Evolutionary conservation across 2,329 filamentous ascomycete species (phyloP).

Genomic region (Xylariaceae sp.): DNA sequence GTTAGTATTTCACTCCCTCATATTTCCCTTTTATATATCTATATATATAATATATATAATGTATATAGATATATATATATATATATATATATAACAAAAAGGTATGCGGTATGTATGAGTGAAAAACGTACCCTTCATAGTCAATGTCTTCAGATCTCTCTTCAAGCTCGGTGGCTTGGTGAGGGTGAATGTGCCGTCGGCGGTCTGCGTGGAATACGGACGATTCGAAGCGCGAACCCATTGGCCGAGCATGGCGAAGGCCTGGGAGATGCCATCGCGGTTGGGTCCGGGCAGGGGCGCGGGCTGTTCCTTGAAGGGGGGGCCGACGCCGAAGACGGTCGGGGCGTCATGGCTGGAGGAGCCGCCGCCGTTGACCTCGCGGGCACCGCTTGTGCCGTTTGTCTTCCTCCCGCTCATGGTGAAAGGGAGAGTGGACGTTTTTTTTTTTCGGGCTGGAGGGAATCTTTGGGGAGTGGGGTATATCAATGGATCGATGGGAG

Average conservation of each 20-base stretch:
- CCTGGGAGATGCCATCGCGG: conserved; percentile 31
- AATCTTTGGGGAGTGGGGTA: too few relatives aligned
- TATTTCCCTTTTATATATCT: not conserved
- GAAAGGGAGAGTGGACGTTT: too few relatives aligned
- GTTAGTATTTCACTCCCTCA: conserved; percentile 11
- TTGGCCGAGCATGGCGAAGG: conserved; percentile 33
- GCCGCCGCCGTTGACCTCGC: conserved; percentile 14
- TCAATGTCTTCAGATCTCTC: conserved; percentile 53
- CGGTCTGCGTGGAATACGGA: conserved; percentile 58
- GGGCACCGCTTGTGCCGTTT: conserved; percentile 11
- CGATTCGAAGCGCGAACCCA: conserved; percentile 46
- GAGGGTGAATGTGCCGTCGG: conserved; percentile 53
- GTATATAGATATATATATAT: too few relatives aligned
- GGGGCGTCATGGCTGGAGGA: conserved; percentile 11
- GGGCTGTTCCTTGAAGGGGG: conserved; percentile 21
- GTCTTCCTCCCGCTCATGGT: conserved; percentile 17
- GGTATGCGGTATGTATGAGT: too few relatives aligned
- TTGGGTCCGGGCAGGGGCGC: conserved; percentile 25
- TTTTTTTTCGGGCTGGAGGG: too few relatives aligned
- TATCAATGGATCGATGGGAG: too few relatives aligned
- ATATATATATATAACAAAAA: too few relatives aligned
- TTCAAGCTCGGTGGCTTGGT: conserved; percentile 47
- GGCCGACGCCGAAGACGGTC: conserved; percentile 14
- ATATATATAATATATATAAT: too few relatives aligned
- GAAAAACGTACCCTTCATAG: conserved; percentile 38